Percentiles rank a stretch among this genome's conserved stretches.
Conservation (phyloP, 768 basidiomycete species). For the Rhodotorula kratochvilovae region DNA sequence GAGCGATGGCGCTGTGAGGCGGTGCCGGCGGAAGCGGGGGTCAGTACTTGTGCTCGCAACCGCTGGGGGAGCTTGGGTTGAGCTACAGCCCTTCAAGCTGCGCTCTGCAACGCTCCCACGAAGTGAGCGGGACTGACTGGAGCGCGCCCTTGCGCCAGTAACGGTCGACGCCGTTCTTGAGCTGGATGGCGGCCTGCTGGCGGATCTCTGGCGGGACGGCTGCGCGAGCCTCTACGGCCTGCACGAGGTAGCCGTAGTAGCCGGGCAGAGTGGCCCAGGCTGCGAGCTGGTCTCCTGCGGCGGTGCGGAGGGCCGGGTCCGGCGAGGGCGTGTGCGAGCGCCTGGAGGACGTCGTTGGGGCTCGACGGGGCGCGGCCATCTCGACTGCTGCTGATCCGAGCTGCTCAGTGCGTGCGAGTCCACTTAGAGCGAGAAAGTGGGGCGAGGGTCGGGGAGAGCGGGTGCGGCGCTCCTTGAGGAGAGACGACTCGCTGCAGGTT, state of each 20-base stretch:
- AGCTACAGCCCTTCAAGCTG: too few relatives aligned
- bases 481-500: neutral
- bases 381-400: neutral
- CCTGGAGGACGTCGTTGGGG: conserved; percentile 3
- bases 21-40: neutral
- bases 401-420: neutral
- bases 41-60: too few relatives aligned
- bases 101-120: too few relatives aligned
- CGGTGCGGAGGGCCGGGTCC: neutral
- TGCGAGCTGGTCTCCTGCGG: conserved; percentile 22
- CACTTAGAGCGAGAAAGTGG: neutral
- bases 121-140: conserved; percentile 22
- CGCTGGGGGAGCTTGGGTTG: too few relatives aligned
- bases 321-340: conserved; percentile 21
- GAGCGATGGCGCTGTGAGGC: conserved; percentile 59
- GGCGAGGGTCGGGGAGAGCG: too few relatives aligned
- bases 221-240: conserved; percentile 23
- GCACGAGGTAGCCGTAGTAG: conserved; percentile 31
- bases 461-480: too few relatives aligned
- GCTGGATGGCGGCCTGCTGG: conserved; percentile 77
- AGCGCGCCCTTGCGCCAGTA: conserved; percentile 65
- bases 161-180: conserved; percentile 70
- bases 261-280: conserved; percentile 29
- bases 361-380: conserved; percentile 2
- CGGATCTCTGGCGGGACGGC: conserved; percentile 53